Base-by-base conservation (phyloP, 192 early-diverging fungal species). In the Linnemannia zychae region DNA sequence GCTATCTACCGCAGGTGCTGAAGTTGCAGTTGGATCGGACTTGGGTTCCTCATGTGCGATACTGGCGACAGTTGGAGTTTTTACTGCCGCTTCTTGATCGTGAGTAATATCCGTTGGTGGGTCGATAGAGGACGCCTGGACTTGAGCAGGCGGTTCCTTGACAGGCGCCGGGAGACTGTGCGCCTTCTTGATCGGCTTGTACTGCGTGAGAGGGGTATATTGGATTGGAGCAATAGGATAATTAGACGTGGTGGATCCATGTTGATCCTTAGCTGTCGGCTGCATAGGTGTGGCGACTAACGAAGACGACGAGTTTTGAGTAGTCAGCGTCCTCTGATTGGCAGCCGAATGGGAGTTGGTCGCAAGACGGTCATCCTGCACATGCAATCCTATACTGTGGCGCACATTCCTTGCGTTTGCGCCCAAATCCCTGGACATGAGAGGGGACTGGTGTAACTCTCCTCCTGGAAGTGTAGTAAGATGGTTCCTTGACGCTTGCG, bases 191-290 rank as follows among this genome's bases (percentile, higher is more conserved):
- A 73, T 75, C 17, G 53, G 13, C 57, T 72, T 75, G 50, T 84
- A 84, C 48, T 75, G 72, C 4, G 82, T 84, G 37, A 84, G 53
- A 6, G 82, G 82, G 77, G 82, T 84, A 84, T 84, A 84, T 78
- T 84, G 82, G 31, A 84, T 84, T 12, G 76, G 82, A 12, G 72
- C 67, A 15, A 80, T 74, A 18, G 82, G 72, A 48, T 84, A 78
- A 40, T 79, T 78, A 4, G 77, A 44, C 4, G 37, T 66, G 7
- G 20, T 36, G 38, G 22, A 52, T n/a, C 71, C 71, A 15, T 63
- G 57, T 63, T 63, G 57, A 63, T 63, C 57, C 57, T 63, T 60
- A 47, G 24, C 34, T 20, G 36, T 20, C 34, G 67, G 36, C n/a
- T 34, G 67, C 34, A 40, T 28, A 18, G 60, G n/a, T 11, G 72